These are phyloP conservation scores for Boechera stricta DNA, from an alignment of 345 rosid genomes.

Conservation along the genomic window DNA sequence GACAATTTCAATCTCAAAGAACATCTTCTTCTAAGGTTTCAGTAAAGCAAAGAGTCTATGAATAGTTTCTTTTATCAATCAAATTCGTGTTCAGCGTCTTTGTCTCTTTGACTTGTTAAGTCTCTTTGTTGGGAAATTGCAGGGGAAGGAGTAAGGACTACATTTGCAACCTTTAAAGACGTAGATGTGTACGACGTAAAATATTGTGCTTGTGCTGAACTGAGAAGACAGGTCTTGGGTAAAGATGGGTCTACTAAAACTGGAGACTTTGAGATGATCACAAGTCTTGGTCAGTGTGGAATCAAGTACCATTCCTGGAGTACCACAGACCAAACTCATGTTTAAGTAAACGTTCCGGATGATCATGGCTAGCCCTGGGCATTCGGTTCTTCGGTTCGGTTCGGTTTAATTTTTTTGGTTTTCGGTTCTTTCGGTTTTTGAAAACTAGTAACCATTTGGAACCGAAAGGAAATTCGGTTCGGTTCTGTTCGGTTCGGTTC, in stretches of 20 bases:
- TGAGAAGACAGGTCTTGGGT: conserved; percentile 54
- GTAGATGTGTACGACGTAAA: conserved; percentile 59
- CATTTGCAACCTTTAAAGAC: conserved; percentile 59
- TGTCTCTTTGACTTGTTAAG: too few species aligned
- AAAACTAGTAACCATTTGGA: too few species aligned
- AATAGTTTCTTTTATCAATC: neutral
- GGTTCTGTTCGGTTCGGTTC: too few species aligned
- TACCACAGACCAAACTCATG: conserved; percentile 11
- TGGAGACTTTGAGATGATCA: conserved; percentile 48
- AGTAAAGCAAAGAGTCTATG: neutral
- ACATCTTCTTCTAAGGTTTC: conserved; percentile 4
- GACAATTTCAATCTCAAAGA: neutral
- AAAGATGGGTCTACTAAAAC: conserved; percentile 45
- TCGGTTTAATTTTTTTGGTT: too few species aligned
- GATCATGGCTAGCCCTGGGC: neutral
- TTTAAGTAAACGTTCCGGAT: conserved; percentile 9
- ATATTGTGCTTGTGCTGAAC: conserved; percentile 71
- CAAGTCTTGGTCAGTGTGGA: conserved; percentile 49
- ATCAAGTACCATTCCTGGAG: conserved; percentile 40
- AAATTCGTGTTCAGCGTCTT: neutral
- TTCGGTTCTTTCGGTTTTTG: too few species aligned
- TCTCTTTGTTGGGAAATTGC: conserved; percentile 9
- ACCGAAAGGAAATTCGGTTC: too few species aligned
- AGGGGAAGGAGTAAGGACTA: conserved; percentile 90
- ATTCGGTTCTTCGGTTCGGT: too few species aligned